A percentile compares a stretch with the other conserved stretches of the same genome.
phyloP scores from a whole-genome alignment of 371 early-diverging fungal genomes.

The Rhizomucor miehei region DNA sequence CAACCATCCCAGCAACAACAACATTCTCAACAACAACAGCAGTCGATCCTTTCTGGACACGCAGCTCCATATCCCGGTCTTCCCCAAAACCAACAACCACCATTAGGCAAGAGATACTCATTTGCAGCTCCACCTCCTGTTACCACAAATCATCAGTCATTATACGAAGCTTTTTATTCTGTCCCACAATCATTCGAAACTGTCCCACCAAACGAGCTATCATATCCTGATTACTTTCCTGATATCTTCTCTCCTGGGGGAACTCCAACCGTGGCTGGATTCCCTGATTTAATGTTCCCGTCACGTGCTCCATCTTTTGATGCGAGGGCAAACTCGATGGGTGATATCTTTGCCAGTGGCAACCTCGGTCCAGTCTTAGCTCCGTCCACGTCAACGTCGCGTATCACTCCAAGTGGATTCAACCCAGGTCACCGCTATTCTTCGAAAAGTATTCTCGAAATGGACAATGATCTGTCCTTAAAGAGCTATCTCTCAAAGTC shows the following conservation, averaged over 20 bases:
- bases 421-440: conserved; percentile 18
- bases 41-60: not conserved
- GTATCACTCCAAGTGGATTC: conserved; percentile 14
- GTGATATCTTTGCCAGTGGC: conserved; percentile 5
- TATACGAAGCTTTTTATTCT: conserved; percentile 56
- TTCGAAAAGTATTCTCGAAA: conserved; percentile 9
- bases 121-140: not conserved
- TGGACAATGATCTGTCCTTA: not conserved
- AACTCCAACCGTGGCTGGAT: not conserved
- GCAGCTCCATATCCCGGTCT: too few relatives aligned
- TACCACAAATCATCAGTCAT: not conserved
- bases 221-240: conserved; percentile 41
- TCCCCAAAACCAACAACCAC: too few relatives aligned
- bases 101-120: too few relatives aligned
- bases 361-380: not conserved
- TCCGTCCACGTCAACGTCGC: conserved; percentile 9
- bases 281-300: conserved; percentile 13
- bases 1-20: conserved; percentile 1
- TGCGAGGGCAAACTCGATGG: conserved; percentile 6
- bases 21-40: conserved; percentile 4
- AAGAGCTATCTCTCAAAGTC: not conserved
- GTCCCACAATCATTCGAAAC: conserved; percentile 46
- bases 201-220: conserved; percentile 44
- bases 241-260: conserved; percentile 45
- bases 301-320: conserved; percentile 12